Conservation (phyloP, 208 protist species). For the Vickermania ingenoplastis region DNA sequence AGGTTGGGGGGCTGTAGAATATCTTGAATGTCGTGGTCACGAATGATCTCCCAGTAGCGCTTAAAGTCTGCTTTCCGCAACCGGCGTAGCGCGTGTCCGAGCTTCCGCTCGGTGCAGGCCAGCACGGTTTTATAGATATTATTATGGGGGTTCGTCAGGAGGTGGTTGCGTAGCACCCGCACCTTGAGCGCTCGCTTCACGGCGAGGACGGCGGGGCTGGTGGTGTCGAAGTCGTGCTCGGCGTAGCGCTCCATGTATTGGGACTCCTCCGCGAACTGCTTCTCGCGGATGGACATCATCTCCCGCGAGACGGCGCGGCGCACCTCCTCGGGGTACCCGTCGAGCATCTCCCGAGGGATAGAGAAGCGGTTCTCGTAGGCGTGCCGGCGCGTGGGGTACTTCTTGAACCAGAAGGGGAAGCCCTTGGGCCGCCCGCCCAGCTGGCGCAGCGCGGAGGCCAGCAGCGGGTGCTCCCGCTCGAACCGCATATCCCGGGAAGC, state of each 20-base stretch:
- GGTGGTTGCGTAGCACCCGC: constrained; percentile 79
- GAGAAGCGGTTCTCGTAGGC: constrained; percentile 86
- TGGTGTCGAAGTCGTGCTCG: constrained; percentile 85
- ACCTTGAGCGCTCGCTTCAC: constrained; percentile 81
- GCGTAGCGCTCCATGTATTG: constrained; percentile 90
- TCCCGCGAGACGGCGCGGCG: constrained; percentile 59
- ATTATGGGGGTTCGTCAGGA: constrained; percentile 88
- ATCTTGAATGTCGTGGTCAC: constrained; percentile 88
- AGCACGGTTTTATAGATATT: constrained; percentile 85
- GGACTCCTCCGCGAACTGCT: constrained; percentile 81
- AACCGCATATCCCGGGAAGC: constrained; percentile 68
- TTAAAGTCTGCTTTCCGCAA: constrained; percentile 86
- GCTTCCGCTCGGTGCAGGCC: constrained; percentile 62
- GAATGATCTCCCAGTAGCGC: constrained; percentile 87
- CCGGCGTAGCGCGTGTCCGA: constrained; percentile 68
- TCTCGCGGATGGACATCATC: constrained; percentile 87
- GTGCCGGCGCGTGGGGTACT: constrained; percentile 86
- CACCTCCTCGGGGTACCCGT: constrained; percentile 75
- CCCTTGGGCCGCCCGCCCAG: constrained; percentile 75
- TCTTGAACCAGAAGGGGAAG: constrained; percentile 91
- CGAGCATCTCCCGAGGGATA: constrained; percentile 83
- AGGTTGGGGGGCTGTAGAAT: constrained; percentile 79
- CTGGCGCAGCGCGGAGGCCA: constrained; percentile 61
- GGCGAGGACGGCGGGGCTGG: constrained; percentile 73
- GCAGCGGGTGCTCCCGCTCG: constrained; percentile 75